Percentiles rank a stretch among this genome's conserved stretches.
These are phyloP conservation scores for Phytophthora sp. DNA, from an alignment of 352 stramenopile species.

Conservation along the genomic window DNA sequence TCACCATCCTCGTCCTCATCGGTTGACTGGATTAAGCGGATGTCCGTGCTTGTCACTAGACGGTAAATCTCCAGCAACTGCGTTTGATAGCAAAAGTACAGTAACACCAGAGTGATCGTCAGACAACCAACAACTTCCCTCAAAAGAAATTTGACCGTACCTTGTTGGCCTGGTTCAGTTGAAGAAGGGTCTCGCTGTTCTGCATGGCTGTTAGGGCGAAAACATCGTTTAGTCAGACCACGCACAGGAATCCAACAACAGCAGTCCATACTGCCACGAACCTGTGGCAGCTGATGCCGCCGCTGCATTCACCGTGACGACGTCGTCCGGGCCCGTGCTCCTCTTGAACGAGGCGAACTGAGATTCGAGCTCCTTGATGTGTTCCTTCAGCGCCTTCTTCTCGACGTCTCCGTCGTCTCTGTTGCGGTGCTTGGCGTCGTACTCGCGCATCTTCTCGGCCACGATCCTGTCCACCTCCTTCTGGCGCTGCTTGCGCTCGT, in stretches of 20 bases:
- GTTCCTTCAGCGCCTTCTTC: slow-evolving; percentile 43
- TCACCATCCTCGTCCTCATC: slow-evolving; percentile 59
- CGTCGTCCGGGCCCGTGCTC: slow-evolving; percentile 43
- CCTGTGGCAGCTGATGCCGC: slow-evolving; percentile 31
- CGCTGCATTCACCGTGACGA: slow-evolving; percentile 41
- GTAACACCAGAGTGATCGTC: neutral
- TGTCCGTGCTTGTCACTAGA: slow-evolving; percentile 77
- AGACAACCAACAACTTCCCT: too few relatives aligned
- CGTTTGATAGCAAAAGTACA: slow-evolving; percentile 7
- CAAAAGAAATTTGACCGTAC: too few relatives aligned
- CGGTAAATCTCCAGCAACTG: slow-evolving; percentile 84
- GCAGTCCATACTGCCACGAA: neutral
- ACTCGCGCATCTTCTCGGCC: slow-evolving; percentile 47
- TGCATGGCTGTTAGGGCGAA: slow-evolving; percentile 29
- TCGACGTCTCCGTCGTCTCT: slow-evolving; percentile 38
- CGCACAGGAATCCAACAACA: neutral
- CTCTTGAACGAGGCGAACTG: slow-evolving; percentile 59
- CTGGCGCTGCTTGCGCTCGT: slow-evolving; percentile 48
- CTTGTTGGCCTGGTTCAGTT: slow-evolving; percentile 79
- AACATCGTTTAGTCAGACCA: too few relatives aligned
- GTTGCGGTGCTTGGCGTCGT: slow-evolving; percentile 41
- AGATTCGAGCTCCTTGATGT: slow-evolving; percentile 60
- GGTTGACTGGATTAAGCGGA: slow-evolving; percentile 68
- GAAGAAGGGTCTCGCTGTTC: slow-evolving; percentile 51
- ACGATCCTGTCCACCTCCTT: slow-evolving; percentile 58